These are phyloP conservation scores for Annulohypoxylon bovei DNA, from an alignment of 495 filamentous ascomycete species.

Conservation along the genomic window DNA sequence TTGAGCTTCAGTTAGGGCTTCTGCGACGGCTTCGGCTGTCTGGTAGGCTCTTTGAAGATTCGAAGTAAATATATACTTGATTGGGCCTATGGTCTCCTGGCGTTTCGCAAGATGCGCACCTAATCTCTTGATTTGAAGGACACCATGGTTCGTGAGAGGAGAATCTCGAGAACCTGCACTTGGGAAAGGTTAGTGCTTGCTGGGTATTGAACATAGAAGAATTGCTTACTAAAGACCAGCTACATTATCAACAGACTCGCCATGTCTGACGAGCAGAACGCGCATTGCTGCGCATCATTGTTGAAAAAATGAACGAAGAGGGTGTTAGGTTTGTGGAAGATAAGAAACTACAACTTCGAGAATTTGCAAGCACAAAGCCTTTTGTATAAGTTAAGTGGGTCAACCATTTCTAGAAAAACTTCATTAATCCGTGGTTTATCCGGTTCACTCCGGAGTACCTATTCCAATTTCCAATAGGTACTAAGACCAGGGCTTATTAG, in stretches of 20 bases:
- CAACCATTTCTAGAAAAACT: too few relatives aligned
- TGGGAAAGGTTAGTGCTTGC: constrained; percentile 39
- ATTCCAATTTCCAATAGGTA: neutral
- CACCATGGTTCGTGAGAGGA: constrained; percentile 80
- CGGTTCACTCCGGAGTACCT: neutral
- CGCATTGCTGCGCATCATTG: constrained; percentile 59
- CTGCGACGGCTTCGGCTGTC: constrained; percentile 73
- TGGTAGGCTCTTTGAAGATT: constrained; percentile 75
- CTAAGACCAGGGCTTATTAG: neutral
- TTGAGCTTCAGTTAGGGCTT: constrained; percentile 69
- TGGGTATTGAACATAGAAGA: neutral
- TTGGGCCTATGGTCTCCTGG: constrained; percentile 49
- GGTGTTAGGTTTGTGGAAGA: neutral
- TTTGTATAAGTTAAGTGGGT: neutral
- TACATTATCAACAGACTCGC: constrained; percentile 89
- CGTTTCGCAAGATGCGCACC: constrained; percentile 66
- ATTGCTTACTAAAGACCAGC: constrained; percentile 71
- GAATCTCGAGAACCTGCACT: constrained; percentile 86
- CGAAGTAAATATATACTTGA: constrained; percentile 80
- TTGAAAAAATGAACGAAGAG: neutral
- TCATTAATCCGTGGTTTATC: neutral
- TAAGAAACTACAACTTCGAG: neutral
- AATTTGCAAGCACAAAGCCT: constrained; percentile 3
- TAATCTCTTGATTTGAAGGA: constrained; percentile 75
- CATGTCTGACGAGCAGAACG: constrained; percentile 84